Conservation (phyloP, 768 basidiomycete genomes). For the Sporobolomyces roseus region DNA sequence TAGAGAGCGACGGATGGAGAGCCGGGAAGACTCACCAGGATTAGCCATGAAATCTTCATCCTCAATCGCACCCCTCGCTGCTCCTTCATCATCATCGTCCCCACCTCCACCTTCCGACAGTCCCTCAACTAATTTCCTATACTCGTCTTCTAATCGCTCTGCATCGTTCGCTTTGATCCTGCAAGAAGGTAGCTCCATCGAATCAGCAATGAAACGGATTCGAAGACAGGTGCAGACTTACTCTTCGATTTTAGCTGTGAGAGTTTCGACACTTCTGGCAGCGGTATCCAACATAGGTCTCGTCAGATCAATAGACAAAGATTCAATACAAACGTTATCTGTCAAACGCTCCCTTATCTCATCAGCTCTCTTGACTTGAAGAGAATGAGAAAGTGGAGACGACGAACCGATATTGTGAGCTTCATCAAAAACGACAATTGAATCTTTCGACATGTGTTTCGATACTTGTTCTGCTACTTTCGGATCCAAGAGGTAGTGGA, state of each 20-base stretch:
- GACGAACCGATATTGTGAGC: slow-evolving; percentile 92
- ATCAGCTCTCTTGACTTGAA: neutral
- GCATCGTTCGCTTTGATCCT: slow-evolving; percentile 95
- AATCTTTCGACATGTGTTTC: slow-evolving; percentile 93
- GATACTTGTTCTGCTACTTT: slow-evolving; percentile 99
- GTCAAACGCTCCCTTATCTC: neutral
- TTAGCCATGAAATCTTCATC: slow-evolving; percentile 85
- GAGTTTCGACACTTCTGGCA: slow-evolving; percentile 73
- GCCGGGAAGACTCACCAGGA: slow-evolving; percentile 67
- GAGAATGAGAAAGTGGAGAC: slow-evolving; percentile 8
- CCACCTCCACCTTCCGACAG: slow-evolving; percentile 61
- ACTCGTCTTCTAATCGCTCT: slow-evolving; percentile 90
- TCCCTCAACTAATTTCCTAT: slow-evolving; percentile 89
- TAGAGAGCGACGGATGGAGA: neutral
- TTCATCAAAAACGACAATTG: slow-evolving; percentile 98
- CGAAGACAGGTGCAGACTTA: slow-evolving; percentile 50
- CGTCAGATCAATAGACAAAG: slow-evolving; percentile 92
- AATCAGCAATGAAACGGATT: neutral
- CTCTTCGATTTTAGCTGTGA: slow-evolving; percentile 94
- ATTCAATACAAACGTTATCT: slow-evolving; percentile 99
- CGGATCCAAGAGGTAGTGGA: slow-evolving; percentile 96
- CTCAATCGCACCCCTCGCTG: slow-evolving; percentile 41
- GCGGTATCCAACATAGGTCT: slow-evolving; percentile 97
- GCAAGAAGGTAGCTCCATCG: neutral
- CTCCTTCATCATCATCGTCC: slow-evolving; percentile 49